These are phyloP conservation scores for Cryptococcus amylolentus DNA, from an alignment of 1,284 basidiomycete species.

Conservation along the genomic window DNA sequence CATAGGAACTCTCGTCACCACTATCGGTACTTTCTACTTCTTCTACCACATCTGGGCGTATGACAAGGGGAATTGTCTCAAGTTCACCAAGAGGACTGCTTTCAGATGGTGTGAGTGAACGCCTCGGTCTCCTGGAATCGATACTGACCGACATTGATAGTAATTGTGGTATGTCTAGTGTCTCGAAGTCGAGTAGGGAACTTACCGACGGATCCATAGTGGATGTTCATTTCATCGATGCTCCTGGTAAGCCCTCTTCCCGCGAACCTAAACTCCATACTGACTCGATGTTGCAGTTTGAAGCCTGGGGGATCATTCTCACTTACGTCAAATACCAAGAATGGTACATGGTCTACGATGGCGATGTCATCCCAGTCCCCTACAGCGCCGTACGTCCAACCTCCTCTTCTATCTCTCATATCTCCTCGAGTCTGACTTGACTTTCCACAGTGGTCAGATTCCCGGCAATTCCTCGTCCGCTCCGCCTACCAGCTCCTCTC, in stretches of 20 bases:
- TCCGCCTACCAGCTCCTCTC: conserved; percentile 24
- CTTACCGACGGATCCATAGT: conserved; percentile 5
- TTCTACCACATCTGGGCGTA: conserved; percentile 37
- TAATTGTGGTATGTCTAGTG: conserved; percentile 13
- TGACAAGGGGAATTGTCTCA: conserved; percentile 28
- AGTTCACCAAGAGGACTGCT: conserved; percentile 16
- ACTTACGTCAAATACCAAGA: conserved; percentile 27
- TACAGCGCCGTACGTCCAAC: conserved; percentile 16
- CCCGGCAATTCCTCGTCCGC: conserved; percentile 18
- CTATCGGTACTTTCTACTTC: conserved; percentile 18
- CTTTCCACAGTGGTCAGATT: conserved; percentile 18
- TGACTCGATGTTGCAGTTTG: conserved; percentile 15
- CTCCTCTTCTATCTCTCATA: neutral
- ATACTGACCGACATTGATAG: neutral
- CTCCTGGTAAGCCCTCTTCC: conserved; percentile 5
- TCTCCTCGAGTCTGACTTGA: neutral
- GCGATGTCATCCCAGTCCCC: conserved; percentile 23
- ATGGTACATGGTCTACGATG: conserved; percentile 19
- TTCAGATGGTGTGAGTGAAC: conserved; percentile 28
- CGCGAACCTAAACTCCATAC: neutral
- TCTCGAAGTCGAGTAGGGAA: neutral
- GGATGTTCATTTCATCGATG: conserved; percentile 19
- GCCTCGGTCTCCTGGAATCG: neutral
- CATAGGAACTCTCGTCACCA: conserved; percentile 22
- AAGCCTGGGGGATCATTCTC: conserved; percentile 24